These are phyloP conservation scores for Mycosphaerella sp. DNA, from an alignment of 2,329 filamentous ascomycete species.

Conservation along the genomic window DNA sequence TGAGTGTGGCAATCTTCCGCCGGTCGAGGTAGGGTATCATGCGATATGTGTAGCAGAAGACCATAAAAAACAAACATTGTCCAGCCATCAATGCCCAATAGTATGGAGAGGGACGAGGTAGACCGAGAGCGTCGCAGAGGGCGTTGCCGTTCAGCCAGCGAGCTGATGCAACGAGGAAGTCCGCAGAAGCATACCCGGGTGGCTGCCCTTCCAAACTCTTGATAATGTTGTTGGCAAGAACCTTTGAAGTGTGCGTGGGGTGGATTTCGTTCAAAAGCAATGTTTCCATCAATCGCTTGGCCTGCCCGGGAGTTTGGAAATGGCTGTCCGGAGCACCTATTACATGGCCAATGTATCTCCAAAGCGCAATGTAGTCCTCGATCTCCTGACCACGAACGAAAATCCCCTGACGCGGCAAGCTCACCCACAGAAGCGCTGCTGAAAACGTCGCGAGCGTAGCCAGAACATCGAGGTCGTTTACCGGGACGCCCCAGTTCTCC, in stretches of 20 bases:
- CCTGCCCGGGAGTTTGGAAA: conserved; percentile 47
- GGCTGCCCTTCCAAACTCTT: conserved; percentile 58
- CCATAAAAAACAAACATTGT: conserved; percentile 61
- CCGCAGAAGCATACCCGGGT: conserved; percentile 58
- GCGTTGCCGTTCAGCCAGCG: conserved; percentile 64
- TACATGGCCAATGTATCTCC: conserved; percentile 67
- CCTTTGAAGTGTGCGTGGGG: conserved; percentile 55
- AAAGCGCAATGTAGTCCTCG: conserved; percentile 64
- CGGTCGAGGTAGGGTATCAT: conserved; percentile 44
- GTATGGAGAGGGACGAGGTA: conserved; percentile 51
- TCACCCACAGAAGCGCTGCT: conserved; percentile 59
- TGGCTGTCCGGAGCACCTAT: conserved; percentile 59
- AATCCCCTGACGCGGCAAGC: conserved; percentile 67
- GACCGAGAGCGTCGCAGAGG: conserved; percentile 53
- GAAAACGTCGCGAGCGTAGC: conserved; percentile 67
- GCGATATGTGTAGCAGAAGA: conserved; percentile 48
- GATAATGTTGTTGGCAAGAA: conserved; percentile 71
- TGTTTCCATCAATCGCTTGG: conserved; percentile 60
- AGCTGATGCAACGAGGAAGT: conserved; percentile 61
- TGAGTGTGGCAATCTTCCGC: conserved; percentile 47
- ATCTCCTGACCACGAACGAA: conserved; percentile 57
- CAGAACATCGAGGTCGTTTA: conserved; percentile 70
- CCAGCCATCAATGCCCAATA: conserved; percentile 56
- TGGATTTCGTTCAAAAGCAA: conserved; percentile 60
- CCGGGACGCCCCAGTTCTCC: conserved; percentile 55